Base-by-base conservation (phyloP, 371 early-diverging fungal genomes). In the Capillidium heterosporum region DNA sequence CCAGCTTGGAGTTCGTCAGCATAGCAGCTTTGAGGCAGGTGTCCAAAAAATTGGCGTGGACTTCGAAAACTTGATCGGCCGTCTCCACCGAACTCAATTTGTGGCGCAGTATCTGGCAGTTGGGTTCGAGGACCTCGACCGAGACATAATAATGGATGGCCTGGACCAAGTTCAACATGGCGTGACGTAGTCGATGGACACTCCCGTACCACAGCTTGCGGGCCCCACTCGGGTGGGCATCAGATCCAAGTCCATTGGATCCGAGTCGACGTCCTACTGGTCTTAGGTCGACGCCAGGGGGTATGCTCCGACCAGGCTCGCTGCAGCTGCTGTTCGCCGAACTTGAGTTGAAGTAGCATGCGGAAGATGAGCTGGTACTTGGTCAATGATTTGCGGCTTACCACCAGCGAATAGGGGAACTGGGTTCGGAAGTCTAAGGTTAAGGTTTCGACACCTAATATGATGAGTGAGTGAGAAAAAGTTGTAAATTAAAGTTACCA, bases 311-410 rank as follows among this genome's bases (percentile, higher is more conserved):
- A 68, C 95, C 95, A 95, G 3, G 78, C 68, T 23, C 66, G 61
- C 29, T 81, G 76, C 46, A 96, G 66, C 23, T 77, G 65, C 48
- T 85, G 81, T 63, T 94, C 95, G 0, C 84, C 76, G 57, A 87
- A 80, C 61, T 91, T 91, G 62, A 91, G 73, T 42, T 79, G 73
- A 31, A 95, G 65, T 15, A 95, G 67, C 64, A 89, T 87, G 13
- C 96, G 81, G 67, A 91, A 91, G 29, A 95, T 63, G 2, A 91
- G 70, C 61, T 89, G 91, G 64, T 97, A 95, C 65, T 91, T 91
- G 7, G 81, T 78, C 49, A 91, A 63, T 1, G 87, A 77, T 46
- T 80, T 81, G 54, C 77, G 77, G 35, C 85, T 84, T 41, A 97
- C 76, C 1, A 95, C 83, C 5, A 97, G 68, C 1, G 93, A 87